Evolutionary conservation across 345 rosid species (phyloP), one percentile per base, ranked within the genome.

Genomic region (Sonneratia alba): DNA sequence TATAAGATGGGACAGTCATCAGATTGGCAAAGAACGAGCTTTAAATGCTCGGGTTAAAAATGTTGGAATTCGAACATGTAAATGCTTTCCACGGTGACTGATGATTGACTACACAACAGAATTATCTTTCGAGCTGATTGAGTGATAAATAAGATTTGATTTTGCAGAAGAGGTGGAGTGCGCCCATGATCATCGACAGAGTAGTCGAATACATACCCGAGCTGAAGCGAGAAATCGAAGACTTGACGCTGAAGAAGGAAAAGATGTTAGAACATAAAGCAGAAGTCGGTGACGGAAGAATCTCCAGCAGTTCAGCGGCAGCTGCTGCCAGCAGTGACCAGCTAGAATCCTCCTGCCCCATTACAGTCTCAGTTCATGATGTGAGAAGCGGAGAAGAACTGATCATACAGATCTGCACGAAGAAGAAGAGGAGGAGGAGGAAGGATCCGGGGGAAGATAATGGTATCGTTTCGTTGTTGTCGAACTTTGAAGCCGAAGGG

Each of bases 161-260:
- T 15, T 24, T 69, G 74, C 74, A 80, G 81, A 80, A 80, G 69
- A 80, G 74, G 67, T 37, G 71, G 70, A 74, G 80, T 51, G 73
- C 83, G 6, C 79, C 80, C 0, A 72, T 53, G 22, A 74, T 83
- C 14, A 66, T 80, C 2, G 82, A 80, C 53, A 73, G 68, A 67
- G 77, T 76, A 51, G 67, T 78, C 43, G 72, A 83, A 43, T 83
- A 80, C 80, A 80, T 80, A 66, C 83, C 83, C 5, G 77, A 74
- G 73, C 69, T 80, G 36, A 78, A 74, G 68, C 57, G 66, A 12
- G 83, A 83, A 68, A 78, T 83, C 48, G 72, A 78, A 45, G 72
- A 78, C 53, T 51, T 78, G 21, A 74, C 57, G 36, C 51, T 74
- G 22, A 72, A 64, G 79, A 80, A 83, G 81, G 71, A 71, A 19